phyloP scores from a whole-genome alignment of 495 filamentous ascomycete species.

The Xylaria grammica region DNA sequence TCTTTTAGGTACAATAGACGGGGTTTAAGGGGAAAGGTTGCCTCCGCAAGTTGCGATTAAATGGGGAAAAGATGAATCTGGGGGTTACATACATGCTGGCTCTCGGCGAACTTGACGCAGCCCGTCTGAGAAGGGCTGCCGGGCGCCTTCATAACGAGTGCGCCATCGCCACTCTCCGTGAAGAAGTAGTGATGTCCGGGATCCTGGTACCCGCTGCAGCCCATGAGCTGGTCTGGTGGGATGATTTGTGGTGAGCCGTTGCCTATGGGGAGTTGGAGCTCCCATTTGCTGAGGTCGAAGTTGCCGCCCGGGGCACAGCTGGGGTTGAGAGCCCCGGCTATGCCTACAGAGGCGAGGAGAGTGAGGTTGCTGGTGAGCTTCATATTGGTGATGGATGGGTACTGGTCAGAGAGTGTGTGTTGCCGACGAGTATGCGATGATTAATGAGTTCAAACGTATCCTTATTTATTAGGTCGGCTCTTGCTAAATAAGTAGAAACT shows the following conservation, averaged over 20 bases:
- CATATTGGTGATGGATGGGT: neutral
- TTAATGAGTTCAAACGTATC: neutral
- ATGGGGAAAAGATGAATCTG: neutral
- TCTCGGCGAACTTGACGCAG: slow-evolving; percentile 45
- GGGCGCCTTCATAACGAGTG: slow-evolving; percentile 44
- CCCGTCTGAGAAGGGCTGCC: slow-evolving; percentile 33
- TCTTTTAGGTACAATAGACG: neutral
- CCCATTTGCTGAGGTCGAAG: slow-evolving; percentile 40
- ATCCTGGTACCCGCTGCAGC: slow-evolving; percentile 44
- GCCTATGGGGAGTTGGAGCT: slow-evolving; percentile 47
- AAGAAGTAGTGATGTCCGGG: slow-evolving; percentile 38
- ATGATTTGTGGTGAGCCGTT: slow-evolving; percentile 35
- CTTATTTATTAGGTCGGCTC: neutral
- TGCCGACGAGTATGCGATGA: neutral
- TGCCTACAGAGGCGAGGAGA: slow-evolving; percentile 7
- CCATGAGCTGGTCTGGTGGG: slow-evolving; percentile 31
- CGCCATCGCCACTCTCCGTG: slow-evolving; percentile 37
- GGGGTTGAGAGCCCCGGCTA: slow-evolving; percentile 29
- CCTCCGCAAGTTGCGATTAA: neutral
- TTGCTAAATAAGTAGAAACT: neutral
- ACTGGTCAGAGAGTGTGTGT: neutral
- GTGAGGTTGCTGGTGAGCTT: neutral
- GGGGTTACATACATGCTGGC: slow-evolving; percentile 32
- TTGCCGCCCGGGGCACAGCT: slow-evolving; percentile 46
- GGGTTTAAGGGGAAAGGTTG: neutral